Base-by-base conservation (phyloP, 257 asterid genomes). In the Fraxinus cuspidata region DNA sequence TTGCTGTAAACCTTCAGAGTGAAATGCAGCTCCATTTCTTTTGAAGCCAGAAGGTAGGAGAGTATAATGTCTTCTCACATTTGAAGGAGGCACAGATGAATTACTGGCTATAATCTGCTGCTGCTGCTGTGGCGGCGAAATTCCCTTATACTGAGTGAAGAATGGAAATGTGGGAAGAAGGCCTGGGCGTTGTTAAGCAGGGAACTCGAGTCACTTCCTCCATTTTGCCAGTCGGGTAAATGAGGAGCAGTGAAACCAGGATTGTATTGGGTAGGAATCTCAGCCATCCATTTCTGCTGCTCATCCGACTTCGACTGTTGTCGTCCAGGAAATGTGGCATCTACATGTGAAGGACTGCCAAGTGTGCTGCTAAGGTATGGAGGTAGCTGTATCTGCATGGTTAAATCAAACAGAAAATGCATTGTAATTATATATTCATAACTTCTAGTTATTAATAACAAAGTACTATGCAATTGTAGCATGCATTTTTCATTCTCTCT, bases 371-470 rank as follows among this genome's bases (percentile, higher is more conserved):
- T 83, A 63, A 78, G 82, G 82, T 82, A 81, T 69, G 84, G 89
- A 72, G 87, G 84, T 73, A 86, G 75, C 72, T 80, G 92, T 72
- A 83, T 86, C 92, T 88, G 88, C 77, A 66, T 25, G 13, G 40
- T 16, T 75, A 28, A 73, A 70, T 67, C 47, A 72, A 56, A 63
- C 28, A 79, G 44, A 81, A 38, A 80, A 70, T 70, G 32, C 70
- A 77, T 73, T 40, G 65, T 67, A 16, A 18, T 31, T 27, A 68
- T 35, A 56, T 71, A 8, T 47, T n/a, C 66, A 40, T 23, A 60
- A 37, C 13, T 11, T 5, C 44, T 38, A 72, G 34, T 2, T 51
- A 40, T 28, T 21, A 71, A 70, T 27, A 38, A 70, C 47, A 12
- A 56, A 28, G 31, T 58, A 75, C 63, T 64, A 27, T 35, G 64